Evolutionary conservation across 2,329 filamentous ascomycete genomes (phyloP).

Genomic region (Malbranchea cinnamomea): DNA sequence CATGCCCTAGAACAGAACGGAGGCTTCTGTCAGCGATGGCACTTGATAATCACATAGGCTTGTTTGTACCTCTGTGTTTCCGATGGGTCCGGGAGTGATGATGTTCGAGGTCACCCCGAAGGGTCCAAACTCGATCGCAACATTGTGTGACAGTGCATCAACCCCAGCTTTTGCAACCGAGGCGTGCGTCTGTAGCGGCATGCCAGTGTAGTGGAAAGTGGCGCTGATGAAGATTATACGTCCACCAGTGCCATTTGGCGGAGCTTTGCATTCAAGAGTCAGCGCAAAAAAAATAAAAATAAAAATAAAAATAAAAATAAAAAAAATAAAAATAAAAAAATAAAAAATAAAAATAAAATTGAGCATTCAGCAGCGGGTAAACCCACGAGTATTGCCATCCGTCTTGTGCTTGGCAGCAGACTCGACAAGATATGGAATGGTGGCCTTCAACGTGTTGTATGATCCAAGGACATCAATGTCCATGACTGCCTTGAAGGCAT

Average conservation of each 20-base stretch:
- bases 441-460: conserved; percentile 90
- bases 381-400: conserved; percentile 39
- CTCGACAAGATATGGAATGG: conserved; percentile 61
- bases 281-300: no score
- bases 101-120: conserved; percentile 76
- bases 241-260: conserved; percentile 49
- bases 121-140: conserved; percentile 82
- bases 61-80: conserved; percentile 50
- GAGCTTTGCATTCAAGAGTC: conserved; percentile 7
- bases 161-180: conserved; percentile 81
- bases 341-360: no score
- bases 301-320: no score
- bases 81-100: conserved; percentile 76
- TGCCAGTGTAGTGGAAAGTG: conserved; percentile 78
- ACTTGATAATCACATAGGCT: neutral
- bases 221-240: conserved; percentile 83
- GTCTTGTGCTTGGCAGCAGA: conserved; percentile 52
- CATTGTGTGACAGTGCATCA: conserved; percentile 64
- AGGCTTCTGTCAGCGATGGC: neutral
- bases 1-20: conserved; percentile 49
- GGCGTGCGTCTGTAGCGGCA: conserved; percentile 79
- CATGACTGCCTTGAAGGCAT: conserved; percentile 89
- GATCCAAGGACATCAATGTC: conserved; percentile 92
- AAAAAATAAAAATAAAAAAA: no score
- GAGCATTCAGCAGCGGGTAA: neutral